A percentile compares a stretch with the other conserved stretches of the same genome.
Conservation (phyloP, 257 asterid genomes). For the Buddleja alternifolia region DNA sequence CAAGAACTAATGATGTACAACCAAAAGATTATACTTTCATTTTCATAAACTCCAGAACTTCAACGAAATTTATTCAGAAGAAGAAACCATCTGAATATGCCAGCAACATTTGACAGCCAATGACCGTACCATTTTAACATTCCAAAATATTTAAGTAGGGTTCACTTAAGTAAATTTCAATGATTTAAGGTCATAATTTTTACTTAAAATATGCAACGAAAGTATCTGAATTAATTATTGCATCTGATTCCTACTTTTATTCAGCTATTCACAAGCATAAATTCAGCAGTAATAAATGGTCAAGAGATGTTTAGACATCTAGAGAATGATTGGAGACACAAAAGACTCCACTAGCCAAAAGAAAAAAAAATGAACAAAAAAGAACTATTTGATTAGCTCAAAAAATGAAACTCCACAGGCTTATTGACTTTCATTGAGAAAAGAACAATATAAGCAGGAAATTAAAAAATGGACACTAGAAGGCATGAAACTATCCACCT, state of each 20-base stretch:
- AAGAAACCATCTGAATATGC: not conserved
- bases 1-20: not conserved
- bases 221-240: no score
- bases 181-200: no score
- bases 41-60: not conserved
- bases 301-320: not conserved
- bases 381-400: not conserved
- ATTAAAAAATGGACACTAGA: not conserved
- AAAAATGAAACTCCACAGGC: slow-evolving; percentile 9
- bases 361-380: not conserved
- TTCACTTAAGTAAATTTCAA: no score
- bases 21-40: not conserved
- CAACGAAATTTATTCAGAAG: not conserved
- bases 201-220: no score
- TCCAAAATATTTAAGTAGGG: not conserved
- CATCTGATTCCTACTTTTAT: no score
- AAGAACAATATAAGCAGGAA: not conserved
- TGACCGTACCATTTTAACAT: not conserved
- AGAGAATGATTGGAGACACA: not conserved
- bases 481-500: not conserved
- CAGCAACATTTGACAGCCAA: not conserved
- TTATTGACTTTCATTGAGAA: not conserved
- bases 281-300: not conserved
- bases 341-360: not conserved
- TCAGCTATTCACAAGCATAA: not conserved